These are phyloP conservation scores for Yamadazyma ubonensis DNA, from an alignment of 805 yeast species.

Conservation along the genomic window DNA sequence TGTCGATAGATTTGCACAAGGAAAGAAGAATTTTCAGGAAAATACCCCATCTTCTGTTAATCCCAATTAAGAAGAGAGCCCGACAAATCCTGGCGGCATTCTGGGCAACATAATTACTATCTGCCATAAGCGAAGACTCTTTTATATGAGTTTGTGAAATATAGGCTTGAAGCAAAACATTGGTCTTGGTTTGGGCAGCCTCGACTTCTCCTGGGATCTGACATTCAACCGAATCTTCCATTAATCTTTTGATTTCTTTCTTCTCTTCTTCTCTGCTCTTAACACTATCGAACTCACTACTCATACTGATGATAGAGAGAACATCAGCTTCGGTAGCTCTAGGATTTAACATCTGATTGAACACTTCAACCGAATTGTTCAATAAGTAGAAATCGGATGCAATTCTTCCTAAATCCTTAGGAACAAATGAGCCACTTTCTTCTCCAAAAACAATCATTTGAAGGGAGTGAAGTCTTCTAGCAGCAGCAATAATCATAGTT, in stretches of 20 bases:
- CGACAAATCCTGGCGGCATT: constrained; percentile 91
- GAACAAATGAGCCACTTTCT: constrained; percentile 67
- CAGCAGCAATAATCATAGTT: constrained; percentile 75
- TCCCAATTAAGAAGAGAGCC: constrained; percentile 82
- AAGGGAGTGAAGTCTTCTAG: constrained; percentile 73
- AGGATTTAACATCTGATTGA: constrained; percentile 81
- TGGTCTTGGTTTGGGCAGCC: constrained; percentile 81
- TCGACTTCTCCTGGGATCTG: constrained; percentile 78
- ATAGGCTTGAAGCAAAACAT: constrained; percentile 81
- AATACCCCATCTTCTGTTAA: constrained; percentile 88
- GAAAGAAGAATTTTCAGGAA: constrained; percentile 72
- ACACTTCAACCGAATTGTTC: constrained; percentile 82
- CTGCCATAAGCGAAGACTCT: constrained; percentile 83
- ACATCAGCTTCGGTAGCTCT: constrained; percentile 90
- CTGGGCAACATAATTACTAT: constrained; percentile 91
- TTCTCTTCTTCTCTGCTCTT: constrained; percentile 87
- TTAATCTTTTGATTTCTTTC: constrained; percentile 62
- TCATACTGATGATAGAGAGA: constrained; percentile 82
- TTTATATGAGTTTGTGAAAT: constrained; percentile 71
- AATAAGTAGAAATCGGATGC: constrained; percentile 91
- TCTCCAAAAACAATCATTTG: constrained; percentile 96
- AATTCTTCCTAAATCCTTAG: constrained; percentile 90
- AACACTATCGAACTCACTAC: constrained; percentile 89
- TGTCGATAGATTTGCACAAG: constrained; percentile 83
- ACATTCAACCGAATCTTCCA: constrained; percentile 66